These are phyloP conservation scores for Backusella parvicylindrica DNA, from an alignment of 192 early-diverging fungal genomes.

Conservation along the genomic window DNA sequence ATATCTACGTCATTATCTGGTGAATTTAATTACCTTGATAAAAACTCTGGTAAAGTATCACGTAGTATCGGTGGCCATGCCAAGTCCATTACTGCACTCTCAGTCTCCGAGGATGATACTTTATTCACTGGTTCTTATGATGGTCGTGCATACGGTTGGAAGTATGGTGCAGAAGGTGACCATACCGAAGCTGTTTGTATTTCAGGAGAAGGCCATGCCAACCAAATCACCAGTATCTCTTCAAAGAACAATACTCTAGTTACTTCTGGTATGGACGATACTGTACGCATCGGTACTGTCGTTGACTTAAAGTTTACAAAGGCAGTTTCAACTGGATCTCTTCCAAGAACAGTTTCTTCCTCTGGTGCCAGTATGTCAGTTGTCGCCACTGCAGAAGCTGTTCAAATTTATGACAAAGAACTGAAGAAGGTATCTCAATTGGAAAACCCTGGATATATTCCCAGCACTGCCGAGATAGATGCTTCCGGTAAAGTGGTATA, in stretches of 20 bases:
- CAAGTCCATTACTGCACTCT: constrained; percentile 79
- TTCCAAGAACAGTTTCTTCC: constrained; percentile 57
- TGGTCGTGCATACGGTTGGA: constrained; percentile 84
- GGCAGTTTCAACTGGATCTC: constrained; percentile 31
- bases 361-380: constrained; percentile 44
- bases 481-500: constrained; percentile 49
- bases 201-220: constrained; percentile 66
- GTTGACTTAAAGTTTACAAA: constrained; percentile 31
- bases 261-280: constrained; percentile 79
- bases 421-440: constrained; percentile 37
- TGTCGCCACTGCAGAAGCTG: constrained; percentile 48
- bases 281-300: constrained; percentile 37
- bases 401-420: constrained; percentile 50
- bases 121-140: constrained; percentile 92
- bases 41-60: constrained; percentile 43
- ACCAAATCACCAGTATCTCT: constrained; percentile 68
- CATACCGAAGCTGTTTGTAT: constrained; percentile 42
- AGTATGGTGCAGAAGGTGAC: constrained; percentile 35
- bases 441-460: constrained; percentile 40
- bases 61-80: constrained; percentile 70
- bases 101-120: constrained; percentile 44
- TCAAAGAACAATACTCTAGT: constrained; percentile 43
- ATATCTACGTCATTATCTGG: constrained; percentile 83
- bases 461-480: constrained; percentile 54
- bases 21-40: constrained; percentile 82